Evolutionary conservation across 805 yeast species (phyloP).

Genomic region (Wickerhamiella azyma): DNA sequence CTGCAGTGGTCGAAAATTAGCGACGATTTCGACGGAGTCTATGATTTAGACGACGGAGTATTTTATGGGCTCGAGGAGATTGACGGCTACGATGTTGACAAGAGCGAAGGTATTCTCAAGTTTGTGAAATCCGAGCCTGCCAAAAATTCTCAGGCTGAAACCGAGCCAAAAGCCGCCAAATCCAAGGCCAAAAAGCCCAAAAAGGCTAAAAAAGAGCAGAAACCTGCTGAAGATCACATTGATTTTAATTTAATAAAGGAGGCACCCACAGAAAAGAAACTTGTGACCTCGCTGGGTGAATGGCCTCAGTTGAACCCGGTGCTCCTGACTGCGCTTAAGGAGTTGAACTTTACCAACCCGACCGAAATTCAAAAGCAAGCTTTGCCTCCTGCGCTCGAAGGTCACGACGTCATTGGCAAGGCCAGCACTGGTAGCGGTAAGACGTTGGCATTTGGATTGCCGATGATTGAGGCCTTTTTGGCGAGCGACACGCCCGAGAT

Average conservation of each 20-base stretch:
- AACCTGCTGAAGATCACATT: not conserved
- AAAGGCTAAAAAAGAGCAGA: constrained; percentile 1
- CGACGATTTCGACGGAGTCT: constrained; percentile 27
- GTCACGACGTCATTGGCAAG: constrained; percentile 80
- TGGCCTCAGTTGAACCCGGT: constrained; percentile 30
- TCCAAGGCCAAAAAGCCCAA: not conserved
- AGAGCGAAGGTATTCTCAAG: constrained; percentile 50
- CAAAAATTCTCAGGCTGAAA: constrained; percentile 6
- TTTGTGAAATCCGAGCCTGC: constrained; percentile 17
- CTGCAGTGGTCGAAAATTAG: constrained; percentile 57
- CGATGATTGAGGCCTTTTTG: constrained; percentile 48
- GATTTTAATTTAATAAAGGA: constrained; percentile 14
- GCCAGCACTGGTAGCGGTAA: constrained; percentile 98
- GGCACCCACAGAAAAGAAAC: constrained; percentile 10
- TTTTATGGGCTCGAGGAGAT: constrained; percentile 87
- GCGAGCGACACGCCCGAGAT: constrained; percentile 14
- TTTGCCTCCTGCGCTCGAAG: constrained; percentile 60
- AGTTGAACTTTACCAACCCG: constrained; percentile 50
- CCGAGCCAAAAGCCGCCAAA: constrained; percentile 10
- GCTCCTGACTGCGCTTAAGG: constrained; percentile 45
- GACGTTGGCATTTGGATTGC: constrained; percentile 89
- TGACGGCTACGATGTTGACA: constrained; percentile 79
- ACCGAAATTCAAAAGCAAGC: constrained; percentile 71
- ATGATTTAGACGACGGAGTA: constrained; percentile 83
- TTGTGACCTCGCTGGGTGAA: constrained; percentile 21